phyloP scores from a whole-genome alignment of 2,329 filamentous ascomycete species.

The Chaetomium strumarium region DNA sequence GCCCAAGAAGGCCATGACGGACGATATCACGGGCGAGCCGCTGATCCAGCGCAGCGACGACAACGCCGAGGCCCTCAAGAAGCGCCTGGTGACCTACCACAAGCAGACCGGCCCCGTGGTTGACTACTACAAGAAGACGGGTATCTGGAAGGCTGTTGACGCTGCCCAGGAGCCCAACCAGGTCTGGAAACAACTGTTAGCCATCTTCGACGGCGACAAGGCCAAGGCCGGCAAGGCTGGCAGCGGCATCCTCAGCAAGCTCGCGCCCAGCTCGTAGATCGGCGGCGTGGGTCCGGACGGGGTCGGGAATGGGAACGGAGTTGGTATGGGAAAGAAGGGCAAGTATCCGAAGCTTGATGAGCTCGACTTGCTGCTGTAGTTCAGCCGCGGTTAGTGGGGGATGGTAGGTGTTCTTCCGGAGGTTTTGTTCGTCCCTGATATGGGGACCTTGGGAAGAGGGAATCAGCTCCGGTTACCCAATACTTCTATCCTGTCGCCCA shows the following conservation, averaged over 20 bases:
- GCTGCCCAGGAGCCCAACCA: conserved; percentile 92
- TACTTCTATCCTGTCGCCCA: neutral
- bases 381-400: conserved; percentile 10
- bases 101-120: conserved; percentile 89
- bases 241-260: conserved; percentile 39
- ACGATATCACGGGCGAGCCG: conserved; percentile 94
- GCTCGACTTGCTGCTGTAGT: conserved; percentile 14
- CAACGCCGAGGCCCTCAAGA: conserved; percentile 92
- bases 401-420: neutral
- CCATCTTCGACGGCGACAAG: conserved; percentile 68
- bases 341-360: neutral
- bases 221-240: conserved; percentile 37
- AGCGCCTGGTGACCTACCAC: conserved; percentile 91
- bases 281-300: conserved; percentile 11
- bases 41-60: conserved; percentile 95
- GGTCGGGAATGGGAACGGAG: conserved; percentile 1
- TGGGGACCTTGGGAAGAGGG: neutral
- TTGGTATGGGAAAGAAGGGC: neutral
- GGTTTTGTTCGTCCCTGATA: neutral
- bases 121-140: conserved; percentile 92
- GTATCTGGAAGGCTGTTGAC: conserved; percentile 94
- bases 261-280: conserved; percentile 27
- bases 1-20: conserved; percentile 87
- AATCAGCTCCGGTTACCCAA: neutral
- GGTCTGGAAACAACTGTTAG: conserved; percentile 90